Evolutionary conservation across 2,329 filamentous ascomycete genomes (phyloP).

Genomic region (Plenodomus biglobosus): DNA sequence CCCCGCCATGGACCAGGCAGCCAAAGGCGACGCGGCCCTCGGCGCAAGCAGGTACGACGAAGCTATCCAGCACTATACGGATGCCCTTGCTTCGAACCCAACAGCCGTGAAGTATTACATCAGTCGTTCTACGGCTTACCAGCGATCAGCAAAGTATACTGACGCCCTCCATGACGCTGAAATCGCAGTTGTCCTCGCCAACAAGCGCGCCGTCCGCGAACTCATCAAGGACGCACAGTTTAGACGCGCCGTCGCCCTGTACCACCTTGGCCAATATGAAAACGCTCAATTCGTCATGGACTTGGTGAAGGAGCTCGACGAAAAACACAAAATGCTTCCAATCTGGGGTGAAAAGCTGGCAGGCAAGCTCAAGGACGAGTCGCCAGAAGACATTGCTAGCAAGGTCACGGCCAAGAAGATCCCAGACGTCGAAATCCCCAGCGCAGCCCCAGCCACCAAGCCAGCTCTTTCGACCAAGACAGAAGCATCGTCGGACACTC

Average conservation of each 20-base stretch:
- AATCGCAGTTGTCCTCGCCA: constrained; percentile 61
- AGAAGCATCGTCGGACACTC: constrained; percentile 21
- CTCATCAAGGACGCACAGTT: constrained; percentile 80
- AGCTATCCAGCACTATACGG: constrained; percentile 66
- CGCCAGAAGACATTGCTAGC: constrained; percentile 52
- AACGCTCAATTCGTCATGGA: constrained; percentile 73
- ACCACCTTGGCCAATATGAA: constrained; percentile 68
- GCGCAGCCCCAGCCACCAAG: constrained; percentile 35
- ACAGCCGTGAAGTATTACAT: constrained; percentile 77
- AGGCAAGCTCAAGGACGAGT: constrained; percentile 53
- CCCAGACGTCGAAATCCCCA: constrained; percentile 53
- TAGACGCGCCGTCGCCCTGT: constrained; percentile 73
- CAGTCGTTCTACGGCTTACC: constrained; percentile 76
- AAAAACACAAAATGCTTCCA: constrained; percentile 55
- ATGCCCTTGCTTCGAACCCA: constrained; percentile 66
- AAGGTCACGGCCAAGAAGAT: constrained; percentile 50
- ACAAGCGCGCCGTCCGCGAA: constrained; percentile 73
- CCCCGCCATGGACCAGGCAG: constrained; percentile 55
- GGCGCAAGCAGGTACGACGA: constrained; percentile 63
- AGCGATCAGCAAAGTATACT: constrained; percentile 57
- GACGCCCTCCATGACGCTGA: constrained; percentile 54
- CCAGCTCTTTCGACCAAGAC: constrained; percentile 5
- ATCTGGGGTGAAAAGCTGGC: constrained; percentile 63
- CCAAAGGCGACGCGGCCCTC: constrained; percentile 63
- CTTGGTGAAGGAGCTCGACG: constrained; percentile 56